phyloP scores from a whole-genome alignment of 2,329 filamentous ascomycete species.

The Myriosclerotinia curreyana region DNA sequence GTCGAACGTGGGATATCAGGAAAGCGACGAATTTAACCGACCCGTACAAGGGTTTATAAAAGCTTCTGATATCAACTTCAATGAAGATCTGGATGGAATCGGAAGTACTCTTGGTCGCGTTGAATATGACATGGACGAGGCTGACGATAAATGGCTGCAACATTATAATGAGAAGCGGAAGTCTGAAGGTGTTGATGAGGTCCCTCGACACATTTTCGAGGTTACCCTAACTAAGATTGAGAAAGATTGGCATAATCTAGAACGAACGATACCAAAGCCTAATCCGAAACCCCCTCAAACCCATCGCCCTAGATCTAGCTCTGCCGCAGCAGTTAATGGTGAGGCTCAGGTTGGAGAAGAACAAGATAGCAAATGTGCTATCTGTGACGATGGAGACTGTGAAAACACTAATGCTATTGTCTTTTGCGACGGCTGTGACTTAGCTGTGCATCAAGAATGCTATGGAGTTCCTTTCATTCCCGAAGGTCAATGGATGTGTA shows the following conservation, averaged over 20 bases:
- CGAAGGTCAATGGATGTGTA: slow-evolving; percentile 96
- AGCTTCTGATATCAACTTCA: slow-evolving; percentile 55
- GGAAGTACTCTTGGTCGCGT: slow-evolving; percentile 69
- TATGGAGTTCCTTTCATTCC: slow-evolving; percentile 98
- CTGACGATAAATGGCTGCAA: slow-evolving; percentile 95
- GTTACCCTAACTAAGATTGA: slow-evolving; percentile 99
- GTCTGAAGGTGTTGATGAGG: slow-evolving; percentile 70
- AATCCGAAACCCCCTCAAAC: slow-evolving; percentile 96
- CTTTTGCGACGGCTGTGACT: slow-evolving; percentile 95
- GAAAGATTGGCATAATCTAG: slow-evolving; percentile 95
- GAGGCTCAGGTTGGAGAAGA: slow-evolving; percentile 86
- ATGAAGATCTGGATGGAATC: slow-evolving; percentile 56
- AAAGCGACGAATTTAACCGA: slow-evolving; percentile 83
- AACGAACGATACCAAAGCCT: slow-evolving; percentile 94
- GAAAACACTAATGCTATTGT: slow-evolving; percentile 99
- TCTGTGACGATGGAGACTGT: slow-evolving; percentile 98
- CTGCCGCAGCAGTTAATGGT: slow-evolving; percentile 91
- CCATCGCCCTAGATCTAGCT: slow-evolving; percentile 87
- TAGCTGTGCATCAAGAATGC: slow-evolving; percentile 97
- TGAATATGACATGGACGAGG: slow-evolving; percentile 99
- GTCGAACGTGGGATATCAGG: slow-evolving; percentile 94
- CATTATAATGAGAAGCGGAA: slow-evolving; percentile 76
- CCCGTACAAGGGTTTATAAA: slow-evolving; percentile 71
- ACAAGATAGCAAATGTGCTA: slow-evolving; percentile 94
- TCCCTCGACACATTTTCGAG: slow-evolving; percentile 92